phyloP scores from a whole-genome alignment of 306 rosid species.

The Rubus parviflorus region DNA sequence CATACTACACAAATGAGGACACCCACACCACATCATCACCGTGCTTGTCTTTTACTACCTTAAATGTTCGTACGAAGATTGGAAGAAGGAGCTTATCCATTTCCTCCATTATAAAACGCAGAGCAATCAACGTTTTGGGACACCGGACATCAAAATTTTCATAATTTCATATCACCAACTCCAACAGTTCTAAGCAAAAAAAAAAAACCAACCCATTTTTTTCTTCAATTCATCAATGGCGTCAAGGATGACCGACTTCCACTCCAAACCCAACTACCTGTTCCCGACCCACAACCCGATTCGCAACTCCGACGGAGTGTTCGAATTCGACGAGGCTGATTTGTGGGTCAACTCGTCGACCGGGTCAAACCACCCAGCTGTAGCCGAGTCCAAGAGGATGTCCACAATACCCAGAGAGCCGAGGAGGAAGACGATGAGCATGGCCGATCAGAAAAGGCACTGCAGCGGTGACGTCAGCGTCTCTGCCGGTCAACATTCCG shows the following conservation, averaged over 20 bases:
- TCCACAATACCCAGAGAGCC: conserved; percentile 19
- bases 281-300: conserved; percentile 32
- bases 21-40: conserved; percentile 19
- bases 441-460: not conserved
- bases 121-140: conserved; percentile 1
- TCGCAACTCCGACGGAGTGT: conserved; percentile 23
- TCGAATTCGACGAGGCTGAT: conserved; percentile 69
- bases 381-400: conserved; percentile 29
- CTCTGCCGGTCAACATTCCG: conserved; percentile 78
- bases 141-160: not conserved
- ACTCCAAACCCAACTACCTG: conserved; percentile 42
- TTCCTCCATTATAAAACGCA: conserved; percentile 31
- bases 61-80: conserved; percentile 24
- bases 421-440: conserved; percentile 24
- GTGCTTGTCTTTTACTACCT: conserved; percentile 17
- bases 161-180: too few species aligned
- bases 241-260: conserved; percentile 48
- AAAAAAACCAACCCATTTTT: not conserved
- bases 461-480: conserved; percentile 24
- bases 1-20: conserved; percentile 29
- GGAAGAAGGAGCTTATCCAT: conserved; percentile 35
- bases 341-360: conserved; percentile 32
- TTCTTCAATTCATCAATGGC: conserved; percentile 52
- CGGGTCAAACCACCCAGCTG: not conserved
- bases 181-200: not conserved